Evolutionary conservation across 2,329 filamentous ascomycete genomes (phyloP), one percentile per base, ranked within the genome.

Genomic region (Aspergillus oerlinghausenensis): DNA sequence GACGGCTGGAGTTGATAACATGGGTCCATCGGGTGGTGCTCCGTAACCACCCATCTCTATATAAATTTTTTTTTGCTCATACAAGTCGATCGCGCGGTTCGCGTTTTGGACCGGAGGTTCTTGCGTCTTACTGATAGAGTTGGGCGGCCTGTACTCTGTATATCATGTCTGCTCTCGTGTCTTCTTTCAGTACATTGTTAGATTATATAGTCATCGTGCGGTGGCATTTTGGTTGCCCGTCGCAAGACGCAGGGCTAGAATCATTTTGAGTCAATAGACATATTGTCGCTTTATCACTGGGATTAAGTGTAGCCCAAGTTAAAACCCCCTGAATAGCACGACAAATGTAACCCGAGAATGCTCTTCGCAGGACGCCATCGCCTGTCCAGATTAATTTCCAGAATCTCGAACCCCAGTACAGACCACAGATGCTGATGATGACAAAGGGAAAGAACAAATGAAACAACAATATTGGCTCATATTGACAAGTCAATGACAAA

Each of bases 1-100:
- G 49, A 70, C 71, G 51, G 67, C 70, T 51, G 68, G 65, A 1
- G 70, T 72, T 7, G 71, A 74, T 63, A 67, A 67, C 57, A 57
- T 62, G 19, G 71, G 70, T 1, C 67, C 70, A n/a, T 73, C 69
- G 5, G 69, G 71, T 14, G 67, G 70, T 35, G 59, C 59, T 50
- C 35, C 52, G 23, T 64, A 28, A 23, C 23, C 23, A 8, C 17
- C 21, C 25, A 35, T 17, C 10, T 8, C 25, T 55, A n/a, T 29
- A 49, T 50, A 19, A 7, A 9, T 47, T 51, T 10, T 21, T 26
- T 10, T 14, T 47, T 26, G n/a, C 10, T 26, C 14, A 6, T 11
- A 1, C 23, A 23, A 3, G 43, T 21, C 11, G 21, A 21, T 6
- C 14, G n/a, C 32, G 32, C 32, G 14, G 3, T 35, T 6, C 32